These are phyloP conservation scores for Pyracantha coccinea DNA, from an alignment of 331 rosid genomes.

Conservation along the genomic window DNA sequence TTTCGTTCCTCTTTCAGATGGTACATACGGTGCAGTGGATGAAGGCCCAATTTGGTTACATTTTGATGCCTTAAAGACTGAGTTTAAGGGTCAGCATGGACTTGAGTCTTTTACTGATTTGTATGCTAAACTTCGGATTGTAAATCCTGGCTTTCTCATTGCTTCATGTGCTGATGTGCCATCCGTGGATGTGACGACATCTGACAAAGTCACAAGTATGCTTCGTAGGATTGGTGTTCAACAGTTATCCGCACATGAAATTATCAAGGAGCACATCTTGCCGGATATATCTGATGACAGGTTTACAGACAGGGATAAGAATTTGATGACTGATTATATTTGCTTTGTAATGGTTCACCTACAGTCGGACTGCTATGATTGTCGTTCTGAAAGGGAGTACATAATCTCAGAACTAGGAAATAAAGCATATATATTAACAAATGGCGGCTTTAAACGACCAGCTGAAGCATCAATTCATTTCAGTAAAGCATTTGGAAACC, in stretches of 20 bases:
- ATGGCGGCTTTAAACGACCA: slow-evolving; percentile 63
- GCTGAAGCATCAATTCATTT: slow-evolving; percentile 73
- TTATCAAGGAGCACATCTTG: slow-evolving; percentile 72
- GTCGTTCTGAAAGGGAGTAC: slow-evolving; percentile 43
- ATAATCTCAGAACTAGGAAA: slow-evolving; percentile 54
- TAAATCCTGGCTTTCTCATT: slow-evolving; percentile 58
- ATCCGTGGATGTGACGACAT: slow-evolving; percentile 17
- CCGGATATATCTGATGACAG: slow-evolving; percentile 50
- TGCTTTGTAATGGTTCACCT: slow-evolving; percentile 83
- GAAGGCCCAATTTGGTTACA: slow-evolving; percentile 90
- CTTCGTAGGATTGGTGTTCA: slow-evolving; percentile 76
- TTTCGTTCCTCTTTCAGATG: slow-evolving; percentile 85
- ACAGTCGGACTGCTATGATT: slow-evolving; percentile 57
- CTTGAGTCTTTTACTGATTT: slow-evolving; percentile 66
- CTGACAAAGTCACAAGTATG: slow-evolving; percentile 46
- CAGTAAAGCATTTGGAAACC: slow-evolving; percentile 62
- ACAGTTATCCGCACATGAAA: slow-evolving; percentile 78
- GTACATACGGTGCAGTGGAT: slow-evolving; percentile 58
- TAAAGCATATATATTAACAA: slow-evolving; percentile 57
- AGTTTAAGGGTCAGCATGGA: slow-evolving; percentile 43
- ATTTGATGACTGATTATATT: slow-evolving; percentile 72
- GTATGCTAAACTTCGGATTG: slow-evolving; percentile 64
- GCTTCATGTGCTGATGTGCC: slow-evolving; percentile 39
- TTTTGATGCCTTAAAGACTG: slow-evolving; percentile 33
- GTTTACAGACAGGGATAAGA: slow-evolving; percentile 22